Percentiles rank a stretch among this genome's conserved stretches.
Evolutionary conservation across 148 eudicot species (phyloP).

Genomic region (Fagopyrum tataricum): DNA sequence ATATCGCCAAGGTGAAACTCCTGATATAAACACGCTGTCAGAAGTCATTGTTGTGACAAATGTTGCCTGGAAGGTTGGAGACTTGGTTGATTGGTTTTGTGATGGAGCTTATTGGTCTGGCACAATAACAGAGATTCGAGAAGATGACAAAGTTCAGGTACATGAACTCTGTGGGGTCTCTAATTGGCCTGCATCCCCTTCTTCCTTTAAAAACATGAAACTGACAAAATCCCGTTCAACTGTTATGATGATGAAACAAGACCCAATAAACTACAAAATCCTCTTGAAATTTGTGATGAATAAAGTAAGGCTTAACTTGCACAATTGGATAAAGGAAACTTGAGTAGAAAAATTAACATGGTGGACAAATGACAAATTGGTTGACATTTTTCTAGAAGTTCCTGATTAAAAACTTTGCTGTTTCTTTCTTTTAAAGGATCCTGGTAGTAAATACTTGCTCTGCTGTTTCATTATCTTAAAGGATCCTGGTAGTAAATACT

Average conservation of each 20-base stretch:
- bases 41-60: conserved; percentile 43
- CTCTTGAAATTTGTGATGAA: not conserved
- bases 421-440: not conserved
- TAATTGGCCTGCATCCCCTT: not conserved
- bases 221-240: not conserved
- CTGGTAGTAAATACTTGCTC: not conserved
- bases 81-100: conserved; percentile 64
- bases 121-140: conserved; percentile 40
- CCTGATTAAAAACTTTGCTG: not conserved
- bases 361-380: not conserved
- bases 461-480: not conserved
- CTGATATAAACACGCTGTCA: conserved; percentile 30
- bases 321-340: not conserved
- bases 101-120: conserved; percentile 72
- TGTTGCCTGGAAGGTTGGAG: conserved; percentile 66
- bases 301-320: not conserved
- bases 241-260: not conserved
- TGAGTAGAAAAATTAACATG: not conserved
- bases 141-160: conserved; percentile 54
- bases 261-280: not conserved
- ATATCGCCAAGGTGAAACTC: conserved; percentile 32
- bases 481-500: not conserved
- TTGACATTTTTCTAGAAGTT: not conserved
- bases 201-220: not conserved
- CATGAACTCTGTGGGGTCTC: not conserved